Evolutionary conservation across 768 basidiomycete genomes (phyloP), one percentile per base, ranked within the genome.

Genomic region (Termitomyces sp.): DNA sequence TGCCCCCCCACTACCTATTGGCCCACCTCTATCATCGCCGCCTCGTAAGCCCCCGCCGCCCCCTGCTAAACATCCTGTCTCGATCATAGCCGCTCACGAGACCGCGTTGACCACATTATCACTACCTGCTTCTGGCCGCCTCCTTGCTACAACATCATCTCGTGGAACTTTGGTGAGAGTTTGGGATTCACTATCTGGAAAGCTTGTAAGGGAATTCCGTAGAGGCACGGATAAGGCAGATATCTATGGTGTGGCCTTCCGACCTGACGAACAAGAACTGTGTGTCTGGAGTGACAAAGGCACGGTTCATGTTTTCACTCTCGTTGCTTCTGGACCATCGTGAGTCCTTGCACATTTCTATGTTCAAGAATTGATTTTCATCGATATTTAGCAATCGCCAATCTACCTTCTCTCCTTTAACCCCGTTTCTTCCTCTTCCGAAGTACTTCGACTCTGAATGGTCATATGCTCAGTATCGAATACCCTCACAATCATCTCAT

Each of bases 281-380:
- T 91, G 90, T 64, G 93, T 91, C 10, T 93, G 92, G 88, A 94
- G 92, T 66, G 94, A 97, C 70, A 97, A 97, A 71, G 94, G 94
- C 35, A 97, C 94, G 0, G 85, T 97, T 7, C 94, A 97, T 67
- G 77, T 94, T 42, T 96, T 95, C 70, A 84, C 88, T 42, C 76
- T 96, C 23, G 76, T 79, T 46, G 77, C 79, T 40, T 81, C 86
- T 19, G 85, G 84, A 8, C 70, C 81, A 59, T 81, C 83, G 87
- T 89, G 69, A 77, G 87, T 50, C 48, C 53, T 41, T 59, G 21
- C 45, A 17, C 58, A 35, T 52, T 1, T 41, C 25, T 34, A 30
- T 34, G 14, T 32, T 35, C 19, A 1, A 21, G 39, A 8, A 42
- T 25, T 41, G 28, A 34, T 52, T 16, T 21, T 46, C 37, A 17